Evolutionary conservation across 805 yeast genomes (phyloP).

Genomic region (Metschnikowia colocasiae): DNA sequence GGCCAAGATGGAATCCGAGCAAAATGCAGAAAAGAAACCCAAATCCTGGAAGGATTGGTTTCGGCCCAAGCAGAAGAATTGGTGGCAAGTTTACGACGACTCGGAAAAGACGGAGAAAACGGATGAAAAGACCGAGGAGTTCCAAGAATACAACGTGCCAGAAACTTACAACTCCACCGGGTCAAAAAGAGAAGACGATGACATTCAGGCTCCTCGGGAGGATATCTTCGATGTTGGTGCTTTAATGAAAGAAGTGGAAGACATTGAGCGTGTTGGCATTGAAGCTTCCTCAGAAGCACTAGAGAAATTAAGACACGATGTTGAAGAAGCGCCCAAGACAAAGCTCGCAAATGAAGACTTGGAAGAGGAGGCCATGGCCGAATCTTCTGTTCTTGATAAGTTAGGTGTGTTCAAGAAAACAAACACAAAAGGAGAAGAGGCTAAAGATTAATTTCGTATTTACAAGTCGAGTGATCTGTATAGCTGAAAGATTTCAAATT

Average conservation of each 20-base stretch:
- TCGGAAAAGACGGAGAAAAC: slow-evolving; percentile 6
- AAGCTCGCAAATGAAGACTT: slow-evolving; percentile 12
- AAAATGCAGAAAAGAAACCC: slow-evolving; percentile 30
- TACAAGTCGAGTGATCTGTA: not conserved
- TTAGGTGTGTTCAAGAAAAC: not conserved
- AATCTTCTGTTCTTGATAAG: slow-evolving; percentile 8
- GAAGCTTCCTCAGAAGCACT: slow-evolving; percentile 11
- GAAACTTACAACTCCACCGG: slow-evolving; percentile 12
- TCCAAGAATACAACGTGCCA: slow-evolving; percentile 18
- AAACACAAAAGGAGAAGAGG: not conserved
- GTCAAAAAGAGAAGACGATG: slow-evolving; percentile 7
- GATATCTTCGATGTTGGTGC: slow-evolving; percentile 46
- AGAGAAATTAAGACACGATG: slow-evolving; percentile 9
- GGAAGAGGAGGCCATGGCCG: slow-evolving; percentile 11
- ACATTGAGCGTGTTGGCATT: slow-evolving; percentile 38
- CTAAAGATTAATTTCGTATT: not conserved
- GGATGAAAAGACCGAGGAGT: not conserved
- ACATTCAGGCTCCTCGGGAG: slow-evolving; percentile 3
- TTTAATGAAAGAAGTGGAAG: slow-evolving; percentile 40
- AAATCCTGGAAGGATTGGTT: slow-evolving; percentile 50
- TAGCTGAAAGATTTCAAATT: not conserved
- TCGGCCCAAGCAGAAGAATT: slow-evolving; percentile 46
- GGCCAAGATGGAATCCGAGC: slow-evolving; percentile 50
- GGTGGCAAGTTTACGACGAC: slow-evolving; percentile 56
- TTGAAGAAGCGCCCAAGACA: slow-evolving; percentile 2